Conservation (phyloP, 108 stramenopile genomes). For the Chaetoceros tenuissimus region DNA sequence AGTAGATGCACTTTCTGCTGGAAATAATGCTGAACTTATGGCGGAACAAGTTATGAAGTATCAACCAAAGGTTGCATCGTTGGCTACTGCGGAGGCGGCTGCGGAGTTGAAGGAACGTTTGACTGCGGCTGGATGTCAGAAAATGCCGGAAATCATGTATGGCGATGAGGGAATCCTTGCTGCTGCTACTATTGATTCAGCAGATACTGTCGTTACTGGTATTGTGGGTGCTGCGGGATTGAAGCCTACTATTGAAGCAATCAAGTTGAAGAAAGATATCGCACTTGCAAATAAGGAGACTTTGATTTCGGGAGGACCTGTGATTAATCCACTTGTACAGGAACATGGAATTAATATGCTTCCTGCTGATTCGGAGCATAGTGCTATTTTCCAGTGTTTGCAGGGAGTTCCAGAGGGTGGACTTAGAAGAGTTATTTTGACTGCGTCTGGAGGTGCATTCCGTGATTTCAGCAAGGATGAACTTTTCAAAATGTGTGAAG, state of each 20-base stretch:
- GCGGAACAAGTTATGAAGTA: constrained; percentile 89
- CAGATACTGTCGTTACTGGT: constrained; percentile 90
- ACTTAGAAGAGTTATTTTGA: constrained; percentile 85
- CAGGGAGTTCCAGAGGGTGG: constrained; percentile 91
- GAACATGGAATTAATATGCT: constrained; percentile 94
- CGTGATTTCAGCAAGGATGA: constrained; percentile 91
- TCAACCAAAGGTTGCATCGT: constrained; percentile 58
- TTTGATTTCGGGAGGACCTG: constrained; percentile 93
- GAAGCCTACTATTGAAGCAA: constrained; percentile 89
- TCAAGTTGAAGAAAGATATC: constrained; percentile 91
- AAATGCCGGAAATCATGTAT: constrained; percentile 68
- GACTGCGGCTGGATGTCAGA: constrained; percentile 27
- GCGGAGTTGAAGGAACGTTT: constrained; percentile 37
- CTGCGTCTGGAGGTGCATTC: constrained; percentile 94
- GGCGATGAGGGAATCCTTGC: constrained; percentile 82
- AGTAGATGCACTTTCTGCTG: constrained; percentile 83
- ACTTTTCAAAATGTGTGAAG: constrained; percentile 71
- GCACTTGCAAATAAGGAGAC: constrained; percentile 97
- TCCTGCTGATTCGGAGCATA: constrained; percentile 92
- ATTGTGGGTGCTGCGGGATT: constrained; percentile 96
- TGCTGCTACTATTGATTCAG: constrained; percentile 61
- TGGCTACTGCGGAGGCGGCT: constrained; percentile 63
- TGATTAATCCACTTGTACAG: constrained; percentile 89
- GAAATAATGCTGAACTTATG: constrained; percentile 83
- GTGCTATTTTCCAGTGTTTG: constrained; percentile 94